Evolutionary conservation across 164 flowering plant species (phyloP).

Genomic region (Dillenia suffruticosa): DNA sequence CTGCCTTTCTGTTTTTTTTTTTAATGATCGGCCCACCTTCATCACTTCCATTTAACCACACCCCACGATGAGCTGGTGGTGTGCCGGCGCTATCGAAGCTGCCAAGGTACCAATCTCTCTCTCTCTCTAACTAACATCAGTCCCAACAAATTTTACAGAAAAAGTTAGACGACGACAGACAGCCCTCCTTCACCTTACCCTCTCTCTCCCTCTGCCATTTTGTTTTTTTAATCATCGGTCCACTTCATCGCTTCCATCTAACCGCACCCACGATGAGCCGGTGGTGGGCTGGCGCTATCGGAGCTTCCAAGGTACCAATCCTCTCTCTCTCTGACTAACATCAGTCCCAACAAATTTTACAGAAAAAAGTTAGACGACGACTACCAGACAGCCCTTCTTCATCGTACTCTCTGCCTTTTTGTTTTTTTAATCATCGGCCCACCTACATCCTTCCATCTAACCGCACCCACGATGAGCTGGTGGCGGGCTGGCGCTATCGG

Average conservation of each 20-base stretch:
- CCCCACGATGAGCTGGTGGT: slow-evolving; percentile 64
- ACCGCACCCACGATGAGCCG: slow-evolving; percentile 37
- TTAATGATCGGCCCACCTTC: no score
- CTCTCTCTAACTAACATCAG: neutral
- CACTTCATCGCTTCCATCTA: no score
- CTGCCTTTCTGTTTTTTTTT: no score
- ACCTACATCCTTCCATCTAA: no score
- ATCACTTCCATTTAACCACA: no score
- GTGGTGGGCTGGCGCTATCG: slow-evolving; percentile 82
- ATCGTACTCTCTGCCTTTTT: no score
- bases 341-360: slow-evolving; percentile 5
- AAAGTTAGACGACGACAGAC: no score
- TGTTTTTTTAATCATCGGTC: no score
- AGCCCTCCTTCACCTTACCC: neutral
- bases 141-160: slow-evolving; percentile 32
- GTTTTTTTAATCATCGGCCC: no score
- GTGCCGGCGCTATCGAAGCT: slow-evolving; percentile 77
- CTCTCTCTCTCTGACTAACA: neutral
- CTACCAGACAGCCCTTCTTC: no score
- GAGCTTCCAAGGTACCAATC: slow-evolving; percentile 46
- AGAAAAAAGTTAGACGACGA: no score
- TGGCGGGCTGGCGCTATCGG: slow-evolving; percentile 83
- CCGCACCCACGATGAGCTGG: slow-evolving; percentile 43
- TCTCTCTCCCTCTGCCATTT: no score
- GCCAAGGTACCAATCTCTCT: slow-evolving; percentile 29